Conservation (phyloP, 2,329 filamentous ascomycete species). For the Paecilomyces dactylethromorphus region DNA sequence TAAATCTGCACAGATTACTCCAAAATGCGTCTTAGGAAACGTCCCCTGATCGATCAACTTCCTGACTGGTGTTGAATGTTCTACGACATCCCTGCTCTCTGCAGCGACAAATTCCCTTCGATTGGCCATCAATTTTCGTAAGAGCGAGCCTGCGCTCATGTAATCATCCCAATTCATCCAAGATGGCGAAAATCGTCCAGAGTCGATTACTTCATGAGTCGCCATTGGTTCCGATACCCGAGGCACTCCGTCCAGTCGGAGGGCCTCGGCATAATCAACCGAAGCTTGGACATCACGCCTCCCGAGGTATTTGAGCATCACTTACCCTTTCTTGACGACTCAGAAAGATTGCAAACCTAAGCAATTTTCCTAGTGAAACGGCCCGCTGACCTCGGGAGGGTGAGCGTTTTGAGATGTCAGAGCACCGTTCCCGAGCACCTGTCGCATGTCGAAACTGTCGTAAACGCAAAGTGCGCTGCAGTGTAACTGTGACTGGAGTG, state of each 20-base stretch:
- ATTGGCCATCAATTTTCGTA: no score
- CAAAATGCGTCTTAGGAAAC: no score
- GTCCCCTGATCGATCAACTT: no score
- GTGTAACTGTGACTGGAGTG: slow-evolving; percentile 5
- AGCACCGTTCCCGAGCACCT: slow-evolving; percentile 8
- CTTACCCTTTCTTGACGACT: not conserved
- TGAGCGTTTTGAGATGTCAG: slow-evolving; percentile 2
- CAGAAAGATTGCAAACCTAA: not conserved
- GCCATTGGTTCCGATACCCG: not conserved
- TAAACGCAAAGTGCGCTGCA: slow-evolving; percentile 20
- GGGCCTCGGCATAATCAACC: not conserved
- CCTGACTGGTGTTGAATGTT: no score
- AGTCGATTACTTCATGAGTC: not conserved
- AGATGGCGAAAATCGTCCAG: no score
- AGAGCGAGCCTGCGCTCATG: no score
- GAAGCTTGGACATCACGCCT: no score
- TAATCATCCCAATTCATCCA: no score
- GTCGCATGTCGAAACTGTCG: slow-evolving; percentile 13
- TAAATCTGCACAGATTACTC: no score
- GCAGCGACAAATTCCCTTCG: no score
- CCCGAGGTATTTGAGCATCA: not conserved
- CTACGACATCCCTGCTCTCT: no score
- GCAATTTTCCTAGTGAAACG: not conserved
- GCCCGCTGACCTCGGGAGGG: not conserved
- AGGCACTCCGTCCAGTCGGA: not conserved